phyloP scores from a whole-genome alignment of 257 asterid species.

The Phtheirospermum japonicum region DNA sequence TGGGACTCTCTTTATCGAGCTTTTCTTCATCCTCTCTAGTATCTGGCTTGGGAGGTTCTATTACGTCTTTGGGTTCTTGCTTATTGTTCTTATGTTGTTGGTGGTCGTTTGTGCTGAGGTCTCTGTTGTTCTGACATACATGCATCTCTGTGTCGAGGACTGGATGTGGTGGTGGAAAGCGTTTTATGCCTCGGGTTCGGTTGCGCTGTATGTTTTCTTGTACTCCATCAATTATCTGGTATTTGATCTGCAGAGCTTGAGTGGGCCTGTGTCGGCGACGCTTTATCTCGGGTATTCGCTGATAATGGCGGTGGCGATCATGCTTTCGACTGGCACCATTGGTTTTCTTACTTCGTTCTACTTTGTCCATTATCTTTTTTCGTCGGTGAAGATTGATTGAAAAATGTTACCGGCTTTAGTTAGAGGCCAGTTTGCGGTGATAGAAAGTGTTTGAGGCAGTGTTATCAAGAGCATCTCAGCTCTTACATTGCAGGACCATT shows the following conservation, averaged over 20 bases:
- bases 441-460: neutral
- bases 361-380: conserved; percentile 81
- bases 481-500: too few species aligned
- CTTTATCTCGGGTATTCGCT: conserved; percentile 79
- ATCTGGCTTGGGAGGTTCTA: conserved; percentile 89
- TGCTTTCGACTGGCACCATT: conserved; percentile 80
- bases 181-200: conserved; percentile 78
- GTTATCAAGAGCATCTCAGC: neutral
- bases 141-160: conserved; percentile 90
- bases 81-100: conserved; percentile 55
- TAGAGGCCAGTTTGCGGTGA: neutral
- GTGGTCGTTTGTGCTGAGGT: conserved; percentile 80
- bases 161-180: conserved; percentile 99
- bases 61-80: conserved; percentile 75
- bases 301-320: conserved; percentile 71
- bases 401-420: neutral
- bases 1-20: conserved; percentile 86
- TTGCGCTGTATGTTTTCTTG: conserved; percentile 68
- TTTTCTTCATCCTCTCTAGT: conserved; percentile 82
- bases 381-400: conserved; percentile 87
- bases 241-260: conserved; percentile 84
- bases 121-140: conserved; percentile 78
- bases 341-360: conserved; percentile 81
- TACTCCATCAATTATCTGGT: conserved; percentile 78
- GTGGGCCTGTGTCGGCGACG: conserved; percentile 74